phyloP scores from a whole-genome alignment of 108 stramenopile genomes.

The Cyclotella distinguenda region DNA sequence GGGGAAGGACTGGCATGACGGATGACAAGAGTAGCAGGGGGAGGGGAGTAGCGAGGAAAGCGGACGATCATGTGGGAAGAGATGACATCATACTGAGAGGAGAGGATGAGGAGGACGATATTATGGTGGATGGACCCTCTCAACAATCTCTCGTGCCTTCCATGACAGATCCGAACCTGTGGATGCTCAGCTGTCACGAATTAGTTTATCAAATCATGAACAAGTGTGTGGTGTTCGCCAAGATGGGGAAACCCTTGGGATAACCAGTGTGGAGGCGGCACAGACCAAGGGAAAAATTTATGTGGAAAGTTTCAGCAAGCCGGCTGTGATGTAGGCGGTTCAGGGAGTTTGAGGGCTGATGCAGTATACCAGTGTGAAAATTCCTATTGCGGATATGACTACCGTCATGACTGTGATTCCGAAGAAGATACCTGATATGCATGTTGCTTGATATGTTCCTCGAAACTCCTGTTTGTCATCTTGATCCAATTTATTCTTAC shows the following conservation, averaged over 20 bases:
- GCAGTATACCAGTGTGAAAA: constrained; percentile 78
- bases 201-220: constrained; percentile 93
- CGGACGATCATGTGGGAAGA: background rate
- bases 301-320: constrained; percentile 91
- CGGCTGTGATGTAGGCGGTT: constrained; percentile 89
- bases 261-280: constrained; percentile 85
- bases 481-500: too few relatives aligned
- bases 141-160: constrained; percentile 92
- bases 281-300: constrained; percentile 91
- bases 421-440: constrained; percentile 86
- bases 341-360: constrained; percentile 85
- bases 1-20: constrained; percentile 33
- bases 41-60: constrained; percentile 1
- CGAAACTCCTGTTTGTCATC: background rate
- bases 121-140: constrained; percentile 42
- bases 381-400: constrained; percentile 95
- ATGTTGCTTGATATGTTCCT: background rate
- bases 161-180: constrained; percentile 92
- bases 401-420: constrained; percentile 90
- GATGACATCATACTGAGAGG: constrained; percentile 18
- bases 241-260: constrained; percentile 79
- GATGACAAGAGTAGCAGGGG: constrained; percentile 6
- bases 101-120: constrained; percentile 35
- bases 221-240: constrained; percentile 86
- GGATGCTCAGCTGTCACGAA: constrained; percentile 91